A percentile compares a stretch with the other conserved stretches of the same genome.
Evolutionary conservation across 352 stramenopile species (phyloP).

Genomic region (Phytophthora podocarpi): DNA sequence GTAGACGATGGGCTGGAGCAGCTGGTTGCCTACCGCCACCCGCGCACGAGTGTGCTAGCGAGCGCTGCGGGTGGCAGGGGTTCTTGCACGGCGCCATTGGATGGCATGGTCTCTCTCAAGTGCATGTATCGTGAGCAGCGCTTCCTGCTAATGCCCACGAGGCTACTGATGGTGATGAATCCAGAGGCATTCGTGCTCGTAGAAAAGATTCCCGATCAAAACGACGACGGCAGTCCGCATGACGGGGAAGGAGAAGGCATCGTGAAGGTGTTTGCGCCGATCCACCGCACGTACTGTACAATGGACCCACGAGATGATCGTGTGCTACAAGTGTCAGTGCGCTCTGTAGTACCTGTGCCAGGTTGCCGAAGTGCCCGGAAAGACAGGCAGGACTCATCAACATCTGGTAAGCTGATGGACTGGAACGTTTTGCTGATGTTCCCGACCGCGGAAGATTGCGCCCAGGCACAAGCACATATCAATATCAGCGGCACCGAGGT

Average conservation of each 20-base stretch:
- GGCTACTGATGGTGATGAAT: conserved; percentile 74
- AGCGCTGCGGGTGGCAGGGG: conserved; percentile 31
- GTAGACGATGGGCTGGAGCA: conserved; percentile 53
- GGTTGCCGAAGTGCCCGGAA: conserved; percentile 70
- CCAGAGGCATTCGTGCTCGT: conserved; percentile 73
- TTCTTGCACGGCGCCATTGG: conserved; percentile 35
- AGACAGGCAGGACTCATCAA: conserved; percentile 30
- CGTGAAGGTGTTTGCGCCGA: conserved; percentile 69
- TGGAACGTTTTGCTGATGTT: conserved; percentile 80
- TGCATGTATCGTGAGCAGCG: conserved; percentile 84
- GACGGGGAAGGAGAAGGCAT: conserved; percentile 41
- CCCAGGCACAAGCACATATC: conserved; percentile 71
- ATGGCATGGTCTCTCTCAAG: conserved; percentile 73
- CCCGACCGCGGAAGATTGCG: conserved; percentile 58
- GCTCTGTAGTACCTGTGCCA: conserved; percentile 55
- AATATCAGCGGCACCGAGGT: conserved; percentile 78
- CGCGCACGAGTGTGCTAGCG: conserved; percentile 56
- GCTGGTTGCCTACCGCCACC: conserved; percentile 61
- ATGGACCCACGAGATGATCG: conserved; percentile 74
- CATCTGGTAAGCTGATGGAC: conserved; percentile 21
- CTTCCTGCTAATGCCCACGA: conserved; percentile 65
- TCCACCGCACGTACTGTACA: conserved; percentile 74
- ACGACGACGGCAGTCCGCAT: conserved; percentile 26
- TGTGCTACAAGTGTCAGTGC: conserved; percentile 72
- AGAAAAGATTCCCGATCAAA: conserved; percentile 44